A percentile compares a stretch with the other conserved stretches of the same genome.
phyloP scores from a whole-genome alignment of 768 basidiomycete genomes.

The Hericium coralloides region DNA sequence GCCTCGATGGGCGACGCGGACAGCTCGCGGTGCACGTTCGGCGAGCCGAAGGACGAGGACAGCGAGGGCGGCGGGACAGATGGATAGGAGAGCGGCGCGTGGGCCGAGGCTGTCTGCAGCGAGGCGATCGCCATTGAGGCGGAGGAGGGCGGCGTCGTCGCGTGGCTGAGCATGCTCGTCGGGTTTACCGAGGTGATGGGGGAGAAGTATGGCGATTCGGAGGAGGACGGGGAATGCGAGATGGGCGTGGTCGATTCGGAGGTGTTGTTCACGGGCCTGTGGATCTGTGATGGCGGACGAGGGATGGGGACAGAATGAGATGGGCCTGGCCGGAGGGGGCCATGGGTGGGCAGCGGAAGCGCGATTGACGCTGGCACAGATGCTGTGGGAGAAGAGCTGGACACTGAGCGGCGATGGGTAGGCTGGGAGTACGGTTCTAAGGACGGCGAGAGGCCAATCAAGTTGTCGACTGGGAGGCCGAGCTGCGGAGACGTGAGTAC shows the following conservation, averaged over 20 bases:
- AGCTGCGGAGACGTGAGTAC: conserved; percentile 32
- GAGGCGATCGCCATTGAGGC: conserved; percentile 39
- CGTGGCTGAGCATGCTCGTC: conserved; percentile 46
- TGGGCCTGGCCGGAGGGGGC: conserved; percentile 15
- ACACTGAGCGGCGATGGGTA: conserved; percentile 48
- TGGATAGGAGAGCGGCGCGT: conserved; percentile 58
- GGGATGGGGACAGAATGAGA: conserved; percentile 66
- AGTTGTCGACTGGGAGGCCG: conserved; percentile 68
- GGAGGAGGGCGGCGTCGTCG: conserved; percentile 71
- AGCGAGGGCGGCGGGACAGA: conserved; percentile 78
- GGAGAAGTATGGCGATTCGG: conserved; percentile 42
- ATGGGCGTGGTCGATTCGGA: conserved; percentile 53
- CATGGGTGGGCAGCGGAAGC: conserved; percentile 6
- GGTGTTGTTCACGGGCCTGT: conserved; percentile 38
- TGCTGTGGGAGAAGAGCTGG: conserved; percentile 39
- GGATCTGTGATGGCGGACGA: conserved; percentile 55
- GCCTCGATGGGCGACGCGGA: conserved; percentile 14
- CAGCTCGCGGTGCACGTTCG: conserved; percentile 2
- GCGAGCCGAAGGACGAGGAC: conserved; percentile 43
- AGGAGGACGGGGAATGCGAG: conserved; percentile 52
- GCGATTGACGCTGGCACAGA: conserved; percentile 25
- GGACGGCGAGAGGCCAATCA: conserved; percentile 57
- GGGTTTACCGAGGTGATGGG: conserved; percentile 44
- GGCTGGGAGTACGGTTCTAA: conserved; percentile 65
- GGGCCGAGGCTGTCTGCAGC: conserved; percentile 23